Evolutionary conservation across 345 rosid species (phyloP).

Genomic region (Cardamine occulta): DNA sequence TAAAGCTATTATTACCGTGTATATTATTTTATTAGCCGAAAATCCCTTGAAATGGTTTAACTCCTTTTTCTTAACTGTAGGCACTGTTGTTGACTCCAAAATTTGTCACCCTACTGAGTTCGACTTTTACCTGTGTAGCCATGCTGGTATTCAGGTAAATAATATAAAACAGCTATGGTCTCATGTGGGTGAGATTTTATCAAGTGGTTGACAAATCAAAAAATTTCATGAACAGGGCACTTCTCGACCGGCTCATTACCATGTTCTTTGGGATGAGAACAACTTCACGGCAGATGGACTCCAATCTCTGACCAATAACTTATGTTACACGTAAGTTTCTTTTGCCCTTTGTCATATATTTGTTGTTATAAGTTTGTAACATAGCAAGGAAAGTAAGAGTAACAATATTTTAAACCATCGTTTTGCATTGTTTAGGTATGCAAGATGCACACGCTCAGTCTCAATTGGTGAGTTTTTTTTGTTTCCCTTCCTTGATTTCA

Average conservation of each 20-base stretch:
- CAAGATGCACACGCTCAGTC: slow-evolving; percentile 96
- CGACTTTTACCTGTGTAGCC: slow-evolving; percentile 96
- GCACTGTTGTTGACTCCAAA: slow-evolving; percentile 97
- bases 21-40: neutral
- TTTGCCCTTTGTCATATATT: neutral
- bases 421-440: slow-evolving; percentile 61
- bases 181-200: neutral
- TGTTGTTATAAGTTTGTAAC: neutral
- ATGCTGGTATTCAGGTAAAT: slow-evolving; percentile 94
- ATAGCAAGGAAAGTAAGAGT: neutral
- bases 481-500: neutral
- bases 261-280: slow-evolving; percentile 99
- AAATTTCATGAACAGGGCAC: slow-evolving; percentile 63
- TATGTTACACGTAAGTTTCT: slow-evolving; percentile 87
- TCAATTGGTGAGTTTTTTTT: slow-evolving; percentile 71
- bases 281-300: slow-evolving; percentile 91
- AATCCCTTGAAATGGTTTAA: neutral
- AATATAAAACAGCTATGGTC: neutral
- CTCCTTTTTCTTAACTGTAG: slow-evolving; percentile 42
- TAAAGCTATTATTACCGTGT: neutral
- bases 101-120: slow-evolving; percentile 98
- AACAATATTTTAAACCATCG: neutral
- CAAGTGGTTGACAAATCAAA: neutral
- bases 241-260: slow-evolving; percentile 97
- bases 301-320: slow-evolving; percentile 88